phyloP scores from a whole-genome alignment of 1,284 basidiomycete genomes.

The Tetrapyrgos nigripes region DNA sequence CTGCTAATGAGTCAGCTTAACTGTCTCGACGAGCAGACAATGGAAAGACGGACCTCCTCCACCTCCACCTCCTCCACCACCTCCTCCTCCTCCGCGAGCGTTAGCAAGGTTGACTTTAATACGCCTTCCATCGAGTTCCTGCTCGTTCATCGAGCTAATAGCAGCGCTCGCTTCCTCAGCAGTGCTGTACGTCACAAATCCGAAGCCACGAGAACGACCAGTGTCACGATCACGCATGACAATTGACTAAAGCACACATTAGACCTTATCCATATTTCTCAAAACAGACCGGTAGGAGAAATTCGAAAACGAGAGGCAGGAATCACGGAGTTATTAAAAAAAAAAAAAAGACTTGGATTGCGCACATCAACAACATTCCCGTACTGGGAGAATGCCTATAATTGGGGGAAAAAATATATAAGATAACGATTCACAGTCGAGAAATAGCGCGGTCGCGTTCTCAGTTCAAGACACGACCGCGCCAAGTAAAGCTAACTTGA shows the following conservation, averaged over 20 bases:
- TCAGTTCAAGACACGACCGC: constrained; percentile 35
- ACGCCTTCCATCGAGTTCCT: constrained; percentile 92
- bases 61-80: constrained; percentile 50
- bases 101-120: constrained; percentile 97
- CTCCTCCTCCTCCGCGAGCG: constrained; percentile 69
- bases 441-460: constrained; percentile 25
- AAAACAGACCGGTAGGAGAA: constrained; percentile 13
- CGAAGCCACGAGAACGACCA: constrained; percentile 95
- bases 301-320: not conserved
- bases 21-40: not conserved
- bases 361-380: constrained; percentile 82
- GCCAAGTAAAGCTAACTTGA: constrained; percentile 73
- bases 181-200: constrained; percentile 85
- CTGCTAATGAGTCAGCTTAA: constrained; percentile 7
- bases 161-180: constrained; percentile 79
- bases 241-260: constrained; percentile 70
- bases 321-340: constrained; percentile 21
- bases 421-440: constrained; percentile 37
- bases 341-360: constrained; percentile 48
- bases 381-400: constrained; percentile 75
- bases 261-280: constrained; percentile 36
- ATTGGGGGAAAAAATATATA: constrained; percentile 45
- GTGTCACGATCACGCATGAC: constrained; percentile 99
- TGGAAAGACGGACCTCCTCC: constrained; percentile 1
- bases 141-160: constrained; percentile 85